These are phyloP conservation scores for Eucalyptus curtisii DNA, from an alignment of 345 rosid species.

Conservation along the genomic window DNA sequence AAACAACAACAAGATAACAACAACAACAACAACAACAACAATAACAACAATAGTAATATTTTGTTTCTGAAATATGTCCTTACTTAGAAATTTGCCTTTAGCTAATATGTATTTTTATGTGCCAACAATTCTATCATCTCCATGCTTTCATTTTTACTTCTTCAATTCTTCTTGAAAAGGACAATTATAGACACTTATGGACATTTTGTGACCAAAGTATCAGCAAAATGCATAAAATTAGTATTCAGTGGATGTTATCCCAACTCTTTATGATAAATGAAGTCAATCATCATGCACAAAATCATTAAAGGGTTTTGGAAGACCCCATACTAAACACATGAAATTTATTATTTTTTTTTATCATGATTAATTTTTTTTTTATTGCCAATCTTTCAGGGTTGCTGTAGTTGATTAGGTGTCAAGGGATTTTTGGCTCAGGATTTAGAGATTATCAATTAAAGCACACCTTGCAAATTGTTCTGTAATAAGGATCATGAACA, in stretches of 20 bases:
- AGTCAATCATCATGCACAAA: background rate
- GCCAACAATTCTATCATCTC: background rate
- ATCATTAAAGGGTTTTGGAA: background rate
- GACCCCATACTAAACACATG: background rate
- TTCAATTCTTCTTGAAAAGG: background rate
- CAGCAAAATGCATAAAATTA: background rate
- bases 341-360: background rate
- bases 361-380: background rate
- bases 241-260: background rate
- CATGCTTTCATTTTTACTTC: background rate
- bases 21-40: no score
- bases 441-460: background rate
- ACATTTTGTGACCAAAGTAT: background rate
- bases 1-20: background rate
- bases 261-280: background rate
- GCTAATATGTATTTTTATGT: background rate
- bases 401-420: background rate
- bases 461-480: background rate
- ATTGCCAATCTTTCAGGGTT: background rate
- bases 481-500: background rate
- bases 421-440: background rate
- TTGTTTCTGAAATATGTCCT: background rate
- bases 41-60: background rate
- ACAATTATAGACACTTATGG: background rate
- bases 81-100: background rate